phyloP scores from a whole-genome alignment of 768 basidiomycete species.

The Lentinula raphanica region DNA sequence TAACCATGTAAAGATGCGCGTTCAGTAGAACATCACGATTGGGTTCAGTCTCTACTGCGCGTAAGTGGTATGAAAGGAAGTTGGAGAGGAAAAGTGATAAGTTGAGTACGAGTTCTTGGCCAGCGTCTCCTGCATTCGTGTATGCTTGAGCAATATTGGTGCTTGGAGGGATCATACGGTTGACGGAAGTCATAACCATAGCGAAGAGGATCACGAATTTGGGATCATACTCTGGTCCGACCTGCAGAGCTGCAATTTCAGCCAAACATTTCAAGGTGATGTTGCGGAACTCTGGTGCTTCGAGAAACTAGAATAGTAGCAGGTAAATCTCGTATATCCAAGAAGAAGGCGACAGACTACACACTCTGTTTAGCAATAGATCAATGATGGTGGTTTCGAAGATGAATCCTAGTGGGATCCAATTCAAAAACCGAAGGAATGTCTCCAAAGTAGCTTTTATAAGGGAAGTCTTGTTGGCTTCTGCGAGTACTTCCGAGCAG shows the following conservation, averaged over 20 bases:
- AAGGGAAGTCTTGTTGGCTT: slow-evolving; percentile 92
- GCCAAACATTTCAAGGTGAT: slow-evolving; percentile 94
- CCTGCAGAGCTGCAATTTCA: slow-evolving; percentile 91
- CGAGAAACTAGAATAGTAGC: slow-evolving; percentile 68
- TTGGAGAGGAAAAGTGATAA: slow-evolving; percentile 96
- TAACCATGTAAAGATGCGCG: slow-evolving; percentile 97
- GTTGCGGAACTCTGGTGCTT: slow-evolving; percentile 95
- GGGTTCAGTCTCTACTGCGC: slow-evolving; percentile 85
- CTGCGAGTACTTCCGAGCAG: slow-evolving; percentile 93
- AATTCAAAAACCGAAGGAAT: slow-evolving; percentile 91
- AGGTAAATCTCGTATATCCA: slow-evolving; percentile 8
- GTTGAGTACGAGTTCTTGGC: slow-evolving; percentile 96
- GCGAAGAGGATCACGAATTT: slow-evolving; percentile 98
- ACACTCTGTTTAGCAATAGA: slow-evolving; percentile 81
- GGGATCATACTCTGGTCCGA: slow-evolving; percentile 94
- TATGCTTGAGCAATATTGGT: slow-evolving; percentile 95
- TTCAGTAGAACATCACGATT: slow-evolving; percentile 93
- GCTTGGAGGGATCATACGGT: slow-evolving; percentile 93
- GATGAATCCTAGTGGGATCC: slow-evolving; percentile 98
- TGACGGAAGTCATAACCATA: slow-evolving; percentile 96
- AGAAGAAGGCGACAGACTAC: slow-evolving; percentile 24
- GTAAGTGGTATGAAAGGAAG: slow-evolving; percentile 90
- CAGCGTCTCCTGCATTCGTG: slow-evolving; percentile 80
- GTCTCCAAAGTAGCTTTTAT: slow-evolving; percentile 96
- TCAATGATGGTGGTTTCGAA: slow-evolving; percentile 98